phyloP scores from a whole-genome alignment of 2,329 filamentous ascomycete species.

The Aspergillus sp. region DNA sequence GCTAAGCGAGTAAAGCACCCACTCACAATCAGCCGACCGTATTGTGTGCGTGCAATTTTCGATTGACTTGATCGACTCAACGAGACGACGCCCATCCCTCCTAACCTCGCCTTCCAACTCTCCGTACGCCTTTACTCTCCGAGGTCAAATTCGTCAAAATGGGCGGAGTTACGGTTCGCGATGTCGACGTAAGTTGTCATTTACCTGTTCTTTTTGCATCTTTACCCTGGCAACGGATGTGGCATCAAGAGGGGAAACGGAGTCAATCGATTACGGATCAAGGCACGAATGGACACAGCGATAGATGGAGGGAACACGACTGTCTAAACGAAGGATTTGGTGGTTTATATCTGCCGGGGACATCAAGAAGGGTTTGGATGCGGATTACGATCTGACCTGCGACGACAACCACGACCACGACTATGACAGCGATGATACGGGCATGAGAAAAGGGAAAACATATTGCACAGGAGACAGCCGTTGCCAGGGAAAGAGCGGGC shows the following conservation, averaged over 20 bases:
- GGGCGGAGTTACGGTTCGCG: constrained; percentile 67
- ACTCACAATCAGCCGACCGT: constrained; percentile 34
- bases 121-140: constrained; percentile 26
- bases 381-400: not conserved
- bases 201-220: constrained; percentile 16
- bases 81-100: constrained; percentile 39
- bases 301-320: not conserved
- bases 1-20: constrained; percentile 39
- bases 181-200: constrained; percentile 58
- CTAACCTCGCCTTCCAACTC: constrained; percentile 27
- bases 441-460: not conserved
- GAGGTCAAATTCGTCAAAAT: constrained; percentile 54
- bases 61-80: constrained; percentile 33
- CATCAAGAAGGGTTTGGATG: not conserved
- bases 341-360: not conserved
- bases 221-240: constrained; percentile 14
- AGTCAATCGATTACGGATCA: not conserved
- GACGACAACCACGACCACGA: not conserved
- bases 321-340: not conserved
- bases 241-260: constrained; percentile 4
- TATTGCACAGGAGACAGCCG: not conserved
- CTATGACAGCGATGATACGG: not conserved
- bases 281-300: not conserved
- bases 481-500: not conserved
- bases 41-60: constrained; percentile 41